These are phyloP conservation scores for Plasmodium blacklocki DNA, from an alignment of 169 alveolate species.

Conservation along the genomic window DNA sequence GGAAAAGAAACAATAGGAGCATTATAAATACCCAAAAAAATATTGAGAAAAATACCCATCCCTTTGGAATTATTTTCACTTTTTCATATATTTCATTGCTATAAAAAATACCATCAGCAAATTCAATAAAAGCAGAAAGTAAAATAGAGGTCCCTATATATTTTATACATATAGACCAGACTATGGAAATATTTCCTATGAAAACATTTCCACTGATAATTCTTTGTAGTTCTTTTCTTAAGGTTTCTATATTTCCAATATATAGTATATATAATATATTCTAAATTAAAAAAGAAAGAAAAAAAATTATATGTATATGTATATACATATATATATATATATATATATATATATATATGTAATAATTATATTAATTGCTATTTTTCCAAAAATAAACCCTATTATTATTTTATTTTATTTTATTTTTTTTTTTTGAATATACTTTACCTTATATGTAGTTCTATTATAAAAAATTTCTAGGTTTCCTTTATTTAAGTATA, in stretches of 20 bases:
- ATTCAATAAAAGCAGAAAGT: conserved; percentile 82
- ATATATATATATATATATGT: not conserved
- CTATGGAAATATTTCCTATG: conserved; percentile 75
- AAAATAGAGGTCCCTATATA: conserved; percentile 83
- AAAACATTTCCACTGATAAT: conserved; percentile 77
- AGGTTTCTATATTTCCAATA: conserved; percentile 81
- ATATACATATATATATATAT: no score
- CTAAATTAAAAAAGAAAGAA: not conserved
- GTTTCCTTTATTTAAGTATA: not conserved
- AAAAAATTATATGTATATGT: conserved; percentile 1
- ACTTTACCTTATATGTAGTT: conserved; percentile 45
- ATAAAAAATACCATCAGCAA: conserved; percentile 81
- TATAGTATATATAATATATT: conserved; percentile 73
- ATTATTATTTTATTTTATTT: not conserved
- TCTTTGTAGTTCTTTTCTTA: conserved; percentile 78
- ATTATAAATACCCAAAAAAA: conserved; percentile 44
- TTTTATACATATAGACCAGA: conserved; percentile 85
- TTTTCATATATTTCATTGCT: conserved; percentile 56
- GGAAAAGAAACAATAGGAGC: conserved; percentile 33
- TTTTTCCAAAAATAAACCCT: no score
- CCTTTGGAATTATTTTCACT: conserved; percentile 63
- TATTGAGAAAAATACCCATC: conserved; percentile 50
- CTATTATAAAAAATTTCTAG: not conserved
- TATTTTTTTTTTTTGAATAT: not conserved
- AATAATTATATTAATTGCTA: not conserved